Percentiles rank a stretch among this genome's conserved stretches.
Conservation (phyloP, 306 rosid genomes). For the Cucumis hystrix region DNA sequence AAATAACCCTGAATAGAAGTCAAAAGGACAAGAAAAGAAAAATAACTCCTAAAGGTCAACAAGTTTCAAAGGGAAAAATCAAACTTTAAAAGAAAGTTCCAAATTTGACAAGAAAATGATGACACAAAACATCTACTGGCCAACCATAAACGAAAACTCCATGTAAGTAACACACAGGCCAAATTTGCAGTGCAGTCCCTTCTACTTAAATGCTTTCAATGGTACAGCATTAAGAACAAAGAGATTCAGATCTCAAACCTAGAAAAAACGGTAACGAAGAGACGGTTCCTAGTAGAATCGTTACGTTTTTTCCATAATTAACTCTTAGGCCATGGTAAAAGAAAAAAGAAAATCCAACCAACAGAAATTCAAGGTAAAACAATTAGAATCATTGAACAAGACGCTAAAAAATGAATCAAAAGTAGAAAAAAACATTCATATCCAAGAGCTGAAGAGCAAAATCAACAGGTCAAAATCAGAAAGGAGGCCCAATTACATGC, state of each 20-base stretch:
- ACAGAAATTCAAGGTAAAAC: not conserved
- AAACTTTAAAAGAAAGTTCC: not conserved
- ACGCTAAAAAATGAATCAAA: not conserved
- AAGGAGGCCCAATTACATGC: not conserved
- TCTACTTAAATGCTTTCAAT: not conserved
- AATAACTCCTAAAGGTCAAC: not conserved
- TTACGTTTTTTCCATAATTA: not conserved
- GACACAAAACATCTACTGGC: not conserved
- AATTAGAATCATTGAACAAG: not conserved
- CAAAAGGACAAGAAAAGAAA: not conserved
- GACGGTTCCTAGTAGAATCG: not conserved
- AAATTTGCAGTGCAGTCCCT: not conserved
- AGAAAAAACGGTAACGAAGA: not conserved
- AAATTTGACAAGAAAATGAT: not conserved
- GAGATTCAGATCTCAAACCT: not conserved
- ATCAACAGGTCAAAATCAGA: not conserved
- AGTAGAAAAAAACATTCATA: not conserved
- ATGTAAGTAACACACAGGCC: not conserved
- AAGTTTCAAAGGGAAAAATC: not conserved
- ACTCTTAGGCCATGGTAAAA: not conserved
- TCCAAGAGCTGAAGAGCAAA: not conserved
- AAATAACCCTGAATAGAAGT: not conserved
- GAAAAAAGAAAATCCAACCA: not conserved
- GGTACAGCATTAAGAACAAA: not conserved
- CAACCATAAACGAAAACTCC: not conserved